Conservation (phyloP, 257 asterid species). For the Orobanche coerulescens region DNA sequence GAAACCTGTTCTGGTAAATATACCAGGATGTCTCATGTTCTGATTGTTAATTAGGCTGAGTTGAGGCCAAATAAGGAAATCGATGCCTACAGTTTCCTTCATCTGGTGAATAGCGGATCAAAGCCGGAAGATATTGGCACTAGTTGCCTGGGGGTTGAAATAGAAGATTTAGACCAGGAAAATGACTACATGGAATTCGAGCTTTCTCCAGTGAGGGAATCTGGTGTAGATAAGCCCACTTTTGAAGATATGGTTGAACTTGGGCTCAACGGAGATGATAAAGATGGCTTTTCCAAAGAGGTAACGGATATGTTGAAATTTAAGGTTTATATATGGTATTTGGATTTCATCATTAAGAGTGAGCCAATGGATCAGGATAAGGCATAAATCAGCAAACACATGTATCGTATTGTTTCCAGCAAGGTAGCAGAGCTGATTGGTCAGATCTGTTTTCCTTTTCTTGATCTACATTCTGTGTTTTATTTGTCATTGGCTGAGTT, state of each 20-base stretch:
- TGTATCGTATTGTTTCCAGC: not conserved
- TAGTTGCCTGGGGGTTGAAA: conserved; percentile 72
- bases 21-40: conserved; percentile 10
- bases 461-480: not conserved
- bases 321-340: not conserved
- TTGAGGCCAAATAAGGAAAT: conserved; percentile 46
- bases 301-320: conserved; percentile 23
- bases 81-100: conserved; percentile 80
- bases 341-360: not conserved
- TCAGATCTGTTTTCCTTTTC: conserved; percentile 3
- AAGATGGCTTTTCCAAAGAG: conserved; percentile 27
- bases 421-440: not conserved
- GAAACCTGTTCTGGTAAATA: conserved; percentile 11
- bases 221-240: conserved; percentile 55
- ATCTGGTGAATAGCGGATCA: conserved; percentile 56
- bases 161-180: conserved; percentile 59
- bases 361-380: conserved; percentile 2
- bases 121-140: conserved; percentile 43
- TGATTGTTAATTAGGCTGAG: conserved; percentile 44
- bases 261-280: conserved; percentile 30
- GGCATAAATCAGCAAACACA: not conserved
- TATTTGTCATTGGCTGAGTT: not conserved
- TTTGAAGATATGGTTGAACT: conserved; percentile 64
- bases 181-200: conserved; percentile 46
- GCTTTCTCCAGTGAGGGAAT: conserved; percentile 64